Conservation (phyloP, 2,329 filamentous ascomycete species). For the Lecanicillium sp. region DNA sequence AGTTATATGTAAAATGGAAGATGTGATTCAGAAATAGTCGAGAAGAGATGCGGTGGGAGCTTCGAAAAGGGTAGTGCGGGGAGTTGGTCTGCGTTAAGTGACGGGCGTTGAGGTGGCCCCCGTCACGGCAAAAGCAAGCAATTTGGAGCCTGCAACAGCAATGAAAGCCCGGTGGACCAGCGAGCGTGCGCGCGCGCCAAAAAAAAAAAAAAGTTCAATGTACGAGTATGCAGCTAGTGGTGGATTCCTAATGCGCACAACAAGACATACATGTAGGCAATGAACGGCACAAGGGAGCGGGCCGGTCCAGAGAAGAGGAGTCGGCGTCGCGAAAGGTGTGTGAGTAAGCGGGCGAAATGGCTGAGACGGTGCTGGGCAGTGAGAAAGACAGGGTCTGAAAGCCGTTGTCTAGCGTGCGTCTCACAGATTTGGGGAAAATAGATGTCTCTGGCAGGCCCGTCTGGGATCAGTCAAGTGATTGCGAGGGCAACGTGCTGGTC, state of each 20-base stretch:
- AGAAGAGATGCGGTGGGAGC: conserved; percentile 2
- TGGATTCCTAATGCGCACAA: conserved; percentile 12
- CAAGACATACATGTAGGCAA: conserved; percentile 13
- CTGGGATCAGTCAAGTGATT: conserved; percentile 1
- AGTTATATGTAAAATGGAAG: conserved; percentile 5
- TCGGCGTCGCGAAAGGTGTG: conserved; percentile 3
- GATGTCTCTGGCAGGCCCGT: conserved; percentile 3
- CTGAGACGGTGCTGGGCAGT: conserved; percentile 11
- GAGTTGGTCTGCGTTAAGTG: conserved; percentile 11
- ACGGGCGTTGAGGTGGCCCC: conserved; percentile 11
- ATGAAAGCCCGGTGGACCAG: conserved; percentile 11
- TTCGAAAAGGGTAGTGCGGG: conserved; percentile 6
- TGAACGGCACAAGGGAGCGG: conserved; percentile 10
- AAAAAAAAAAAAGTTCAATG: conserved; percentile 8
- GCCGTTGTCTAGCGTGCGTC: conserved; percentile 12
- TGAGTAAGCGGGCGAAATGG: conserved; percentile 9
- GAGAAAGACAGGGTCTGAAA: conserved; percentile 6
- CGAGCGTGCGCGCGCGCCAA: too few relatives aligned
- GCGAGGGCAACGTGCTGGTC: conserved; percentile 6
- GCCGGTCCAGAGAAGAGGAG: not conserved
- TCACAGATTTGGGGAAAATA: conserved; percentile 12
- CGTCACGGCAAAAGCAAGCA: conserved; percentile 9
- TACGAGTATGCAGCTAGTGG: conserved; percentile 12
- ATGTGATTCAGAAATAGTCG: not conserved
- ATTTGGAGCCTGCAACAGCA: conserved; percentile 10